Evolutionary conservation across 1,284 basidiomycete species (phyloP).

Genomic region (Schizopora paradoxa): DNA sequence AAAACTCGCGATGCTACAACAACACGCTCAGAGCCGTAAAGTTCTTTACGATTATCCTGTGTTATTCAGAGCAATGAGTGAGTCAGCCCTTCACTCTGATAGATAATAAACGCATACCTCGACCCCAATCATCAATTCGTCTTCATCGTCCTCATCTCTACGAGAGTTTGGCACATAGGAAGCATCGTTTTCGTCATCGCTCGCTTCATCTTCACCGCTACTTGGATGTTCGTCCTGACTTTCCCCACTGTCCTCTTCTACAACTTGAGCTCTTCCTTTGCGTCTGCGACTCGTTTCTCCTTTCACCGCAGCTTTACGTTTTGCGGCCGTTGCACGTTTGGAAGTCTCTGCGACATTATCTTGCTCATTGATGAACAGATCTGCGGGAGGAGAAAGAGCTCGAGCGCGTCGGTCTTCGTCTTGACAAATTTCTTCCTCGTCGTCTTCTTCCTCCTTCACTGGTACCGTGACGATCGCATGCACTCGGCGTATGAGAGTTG

Average conservation of each 20-base stretch:
- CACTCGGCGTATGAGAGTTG: conserved; percentile 37
- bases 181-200: conserved; percentile 2
- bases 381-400: too few relatives aligned
- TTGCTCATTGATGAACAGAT: too few relatives aligned
- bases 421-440: conserved; percentile 22
- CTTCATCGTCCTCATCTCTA: conserved; percentile 10
- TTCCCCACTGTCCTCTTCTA: background rate
- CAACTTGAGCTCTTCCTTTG: background rate
- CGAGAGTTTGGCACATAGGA: conserved; percentile 4
- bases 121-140: conserved; percentile 15
- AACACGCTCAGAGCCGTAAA: conserved; percentile 1
- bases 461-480: conserved; percentile 39
- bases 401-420: conserved; percentile 29
- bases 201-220: conserved; percentile 5
- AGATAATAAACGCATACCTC: conserved; percentile 2
- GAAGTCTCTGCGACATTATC: too few relatives aligned
- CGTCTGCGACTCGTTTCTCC: background rate
- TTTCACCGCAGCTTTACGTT: conserved; percentile 3
- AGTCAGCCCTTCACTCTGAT: background rate
- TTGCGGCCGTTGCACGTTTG: too few relatives aligned
- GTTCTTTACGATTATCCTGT: conserved; percentile 6
- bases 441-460: conserved; percentile 37
- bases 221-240: conserved; percentile 10
- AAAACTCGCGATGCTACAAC: background rate
- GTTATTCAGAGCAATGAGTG: background rate